Evolutionary conservation across 2,329 filamentous ascomycete genomes (phyloP).

Genomic region (Stachybotrys echinatus): DNA sequence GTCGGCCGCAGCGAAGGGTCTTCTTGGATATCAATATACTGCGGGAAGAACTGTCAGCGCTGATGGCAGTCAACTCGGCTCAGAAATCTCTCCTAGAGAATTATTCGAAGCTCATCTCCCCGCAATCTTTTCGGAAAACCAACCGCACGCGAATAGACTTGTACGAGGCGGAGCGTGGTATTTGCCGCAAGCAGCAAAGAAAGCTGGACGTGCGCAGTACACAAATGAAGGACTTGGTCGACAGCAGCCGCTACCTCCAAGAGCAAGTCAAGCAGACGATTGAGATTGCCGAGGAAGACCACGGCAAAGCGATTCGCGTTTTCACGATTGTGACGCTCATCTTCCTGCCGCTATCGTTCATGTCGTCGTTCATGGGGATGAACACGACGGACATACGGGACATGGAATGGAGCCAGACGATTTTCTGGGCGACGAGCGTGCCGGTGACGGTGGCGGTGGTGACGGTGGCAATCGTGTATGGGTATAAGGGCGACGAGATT

Average conservation of each 20-base stretch:
- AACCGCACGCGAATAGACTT: background rate
- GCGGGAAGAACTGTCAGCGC: background rate
- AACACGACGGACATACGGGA: conserved; percentile 37
- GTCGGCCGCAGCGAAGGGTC: background rate
- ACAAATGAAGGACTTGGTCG: background rate
- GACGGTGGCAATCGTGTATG: conserved; percentile 15
- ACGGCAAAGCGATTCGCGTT: conserved; percentile 23
- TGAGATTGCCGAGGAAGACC: conserved; percentile 20
- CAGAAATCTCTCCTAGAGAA: background rate
- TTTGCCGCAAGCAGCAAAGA: background rate
- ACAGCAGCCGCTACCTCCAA: background rate
- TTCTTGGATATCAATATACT: background rate
- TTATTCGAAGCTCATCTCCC: background rate
- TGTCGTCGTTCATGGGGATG: conserved; percentile 34
- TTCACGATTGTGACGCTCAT: conserved; percentile 36
- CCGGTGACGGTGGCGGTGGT: conserved; percentile 28
- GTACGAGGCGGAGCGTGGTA: background rate
- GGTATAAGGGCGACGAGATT: conserved; percentile 13
- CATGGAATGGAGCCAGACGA: conserved; percentile 28
- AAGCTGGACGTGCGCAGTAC: background rate
- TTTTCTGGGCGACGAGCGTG: conserved; percentile 34
- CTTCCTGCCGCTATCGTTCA: conserved; percentile 24
- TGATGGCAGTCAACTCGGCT: background rate
- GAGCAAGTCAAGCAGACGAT: conserved; percentile 17
- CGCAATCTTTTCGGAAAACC: background rate